Evolutionary conservation across 148 eudicot species (phyloP).

Genomic region (Euryodendron excelsum): DNA sequence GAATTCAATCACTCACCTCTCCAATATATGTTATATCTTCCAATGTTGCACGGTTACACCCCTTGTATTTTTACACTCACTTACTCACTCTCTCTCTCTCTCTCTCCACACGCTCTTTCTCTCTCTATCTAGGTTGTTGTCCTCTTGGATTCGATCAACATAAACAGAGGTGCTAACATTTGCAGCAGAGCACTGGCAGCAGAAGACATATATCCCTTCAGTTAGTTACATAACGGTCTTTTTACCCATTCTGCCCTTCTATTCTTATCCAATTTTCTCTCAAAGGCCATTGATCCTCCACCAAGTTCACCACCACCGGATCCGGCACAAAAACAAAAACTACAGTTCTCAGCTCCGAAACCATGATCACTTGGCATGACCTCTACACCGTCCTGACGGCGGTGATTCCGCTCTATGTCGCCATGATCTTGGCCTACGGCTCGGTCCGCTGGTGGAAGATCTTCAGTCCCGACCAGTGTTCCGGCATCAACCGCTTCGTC

Average conservation of each 20-base stretch:
- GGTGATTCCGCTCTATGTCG: slow-evolving; percentile 75
- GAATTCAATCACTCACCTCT: too few relatives aligned
- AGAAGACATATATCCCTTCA: slow-evolving; percentile 5
- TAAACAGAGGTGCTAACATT: too few relatives aligned
- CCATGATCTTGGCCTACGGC: slow-evolving; percentile 84
- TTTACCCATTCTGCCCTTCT: slow-evolving; percentile 24
- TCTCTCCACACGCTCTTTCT: not conserved
- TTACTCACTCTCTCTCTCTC: not conserved
- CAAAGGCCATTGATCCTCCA: not conserved
- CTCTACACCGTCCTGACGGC: slow-evolving; percentile 75
- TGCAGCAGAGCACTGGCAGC: not conserved
- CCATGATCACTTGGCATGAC: slow-evolving; percentile 69
- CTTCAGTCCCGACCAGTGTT: slow-evolving; percentile 80
- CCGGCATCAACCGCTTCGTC: slow-evolving; percentile 83
- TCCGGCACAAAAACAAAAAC: not conserved
- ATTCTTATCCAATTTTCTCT: not conserved
- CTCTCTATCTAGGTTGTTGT: not conserved
- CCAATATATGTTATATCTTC: not conserved
- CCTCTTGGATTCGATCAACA: slow-evolving; percentile 1
- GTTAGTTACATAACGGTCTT: slow-evolving; percentile 29
- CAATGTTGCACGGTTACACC: not conserved
- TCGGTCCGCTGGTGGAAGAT: slow-evolving; percentile 90
- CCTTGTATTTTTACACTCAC: not conserved
- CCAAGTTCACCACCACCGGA: not conserved
- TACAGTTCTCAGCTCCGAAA: not conserved